Conservation (phyloP, 2,329 filamentous ascomycete genomes). For the Ophiostoma triangulosporum region DNA sequence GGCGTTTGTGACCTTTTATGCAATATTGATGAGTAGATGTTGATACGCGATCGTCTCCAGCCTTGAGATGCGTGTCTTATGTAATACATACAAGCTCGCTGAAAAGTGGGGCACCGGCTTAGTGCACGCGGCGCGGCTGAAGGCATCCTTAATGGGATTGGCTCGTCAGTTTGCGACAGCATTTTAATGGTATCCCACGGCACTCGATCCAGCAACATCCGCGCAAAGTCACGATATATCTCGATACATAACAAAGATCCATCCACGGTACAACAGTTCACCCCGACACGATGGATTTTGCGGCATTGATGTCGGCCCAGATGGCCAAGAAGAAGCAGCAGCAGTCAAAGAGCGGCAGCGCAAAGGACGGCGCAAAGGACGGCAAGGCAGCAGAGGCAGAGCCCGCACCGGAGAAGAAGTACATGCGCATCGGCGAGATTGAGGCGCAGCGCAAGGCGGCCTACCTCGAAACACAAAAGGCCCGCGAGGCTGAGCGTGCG, state of each 20-base stretch:
- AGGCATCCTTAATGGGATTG: too few species aligned
- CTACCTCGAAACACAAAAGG: conserved; percentile 71
- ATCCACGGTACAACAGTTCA: too few species aligned
- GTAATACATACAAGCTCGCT: background rate
- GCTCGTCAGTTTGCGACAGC: background rate
- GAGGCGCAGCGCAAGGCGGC: conserved; percentile 69
- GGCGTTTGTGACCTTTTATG: background rate
- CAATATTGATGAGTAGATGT: background rate
- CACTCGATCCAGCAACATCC: background rate
- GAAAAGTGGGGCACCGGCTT: background rate
- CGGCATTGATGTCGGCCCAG: conserved; percentile 81
- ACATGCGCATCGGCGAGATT: conserved; percentile 69
- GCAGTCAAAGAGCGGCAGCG: background rate
- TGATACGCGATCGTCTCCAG: background rate
- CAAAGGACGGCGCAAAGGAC: background rate
- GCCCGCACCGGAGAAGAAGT: conserved; percentile 46
- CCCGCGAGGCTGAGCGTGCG: conserved; percentile 56
- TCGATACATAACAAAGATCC: too few species aligned
- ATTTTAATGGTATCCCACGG: too few species aligned
- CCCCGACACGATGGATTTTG: conserved; percentile 70
- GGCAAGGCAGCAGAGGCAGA: conserved; percentile 15
- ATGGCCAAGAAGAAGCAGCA: conserved; percentile 57
- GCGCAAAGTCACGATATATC: background rate
- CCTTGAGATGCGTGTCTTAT: background rate
- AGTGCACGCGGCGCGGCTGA: background rate